Evolutionary conservation across 2,329 filamentous ascomycete species (phyloP).

Genomic region (Coniella vitis): DNA sequence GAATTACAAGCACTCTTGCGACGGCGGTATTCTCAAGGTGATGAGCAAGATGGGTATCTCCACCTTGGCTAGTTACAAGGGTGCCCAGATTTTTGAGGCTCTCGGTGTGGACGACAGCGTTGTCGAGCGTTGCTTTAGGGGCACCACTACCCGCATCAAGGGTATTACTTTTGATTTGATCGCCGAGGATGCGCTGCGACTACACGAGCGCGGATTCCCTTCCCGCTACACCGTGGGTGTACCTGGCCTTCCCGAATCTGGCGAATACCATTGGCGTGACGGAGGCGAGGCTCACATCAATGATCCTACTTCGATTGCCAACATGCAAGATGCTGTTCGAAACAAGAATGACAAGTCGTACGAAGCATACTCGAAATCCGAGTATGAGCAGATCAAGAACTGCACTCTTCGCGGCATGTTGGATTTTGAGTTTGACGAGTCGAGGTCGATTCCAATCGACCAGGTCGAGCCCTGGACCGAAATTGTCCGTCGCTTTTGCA

Average conservation of each 20-base stretch:
- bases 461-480: slow-evolving; percentile 98
- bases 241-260: slow-evolving; percentile 80
- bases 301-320: slow-evolving; percentile 89
- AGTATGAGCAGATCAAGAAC: slow-evolving; percentile 94
- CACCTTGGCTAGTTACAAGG: slow-evolving; percentile 92
- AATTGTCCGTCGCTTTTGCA: slow-evolving; percentile 93
- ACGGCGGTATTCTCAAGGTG: slow-evolving; percentile 94
- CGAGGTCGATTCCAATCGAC: slow-evolving; percentile 80
- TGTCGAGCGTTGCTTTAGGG: slow-evolving; percentile 89
- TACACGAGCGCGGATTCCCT: slow-evolving; percentile 90
- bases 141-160: slow-evolving; percentile 89
- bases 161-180: slow-evolving; percentile 91
- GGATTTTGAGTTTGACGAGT: slow-evolving; percentile 91
- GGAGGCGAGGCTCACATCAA: slow-evolving; percentile 94
- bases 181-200: slow-evolving; percentile 87
- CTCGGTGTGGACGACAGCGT: slow-evolving; percentile 88
- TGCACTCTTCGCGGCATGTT: slow-evolving; percentile 91
- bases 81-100: slow-evolving; percentile 95
- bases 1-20: slow-evolving; percentile 95
- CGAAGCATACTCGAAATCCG: slow-evolving; percentile 86
- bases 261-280: slow-evolving; percentile 97
- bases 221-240: slow-evolving; percentile 69
- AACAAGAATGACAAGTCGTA: slow-evolving; percentile 99
- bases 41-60: slow-evolving; percentile 99
- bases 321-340: slow-evolving; percentile 92